Conservation (phyloP, 2,329 filamentous ascomycete species). For the Fusarium sp. region DNA sequence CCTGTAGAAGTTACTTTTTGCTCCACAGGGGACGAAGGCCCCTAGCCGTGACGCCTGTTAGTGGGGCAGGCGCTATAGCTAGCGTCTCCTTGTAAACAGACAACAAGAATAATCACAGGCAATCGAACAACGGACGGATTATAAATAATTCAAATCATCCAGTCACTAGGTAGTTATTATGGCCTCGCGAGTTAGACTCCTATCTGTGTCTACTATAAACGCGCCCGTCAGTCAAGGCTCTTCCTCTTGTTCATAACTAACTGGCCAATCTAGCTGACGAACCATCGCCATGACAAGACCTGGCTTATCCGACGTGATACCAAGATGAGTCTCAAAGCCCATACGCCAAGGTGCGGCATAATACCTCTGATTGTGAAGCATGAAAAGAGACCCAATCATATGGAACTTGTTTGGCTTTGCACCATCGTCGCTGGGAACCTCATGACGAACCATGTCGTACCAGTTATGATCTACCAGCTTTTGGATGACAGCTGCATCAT, state of each 20-base stretch:
- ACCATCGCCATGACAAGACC: slow-evolving; percentile 26
- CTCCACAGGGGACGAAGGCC: background rate
- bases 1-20: background rate
- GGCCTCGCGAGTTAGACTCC: background rate
- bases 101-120: background rate
- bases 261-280: slow-evolving; percentile 20
- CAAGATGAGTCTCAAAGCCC: slow-evolving; percentile 27
- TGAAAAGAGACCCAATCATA: slow-evolving; percentile 30
- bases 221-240: background rate
- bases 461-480: slow-evolving; percentile 24
- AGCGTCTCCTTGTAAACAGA: too few species aligned
- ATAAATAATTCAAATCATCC: background rate
- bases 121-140: background rate
- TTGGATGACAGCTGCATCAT: slow-evolving; percentile 29
- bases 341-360: slow-evolving; percentile 14
- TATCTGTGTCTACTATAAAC: background rate
- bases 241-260: slow-evolving; percentile 9
- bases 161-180: background rate
- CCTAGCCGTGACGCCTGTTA: background rate
- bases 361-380: slow-evolving; percentile 15
- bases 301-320: slow-evolving; percentile 13
- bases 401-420: slow-evolving; percentile 23
- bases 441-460: slow-evolving; percentile 31
- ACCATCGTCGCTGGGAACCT: slow-evolving; percentile 11
- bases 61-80: background rate